Percentiles rank a stretch among this genome's conserved stretches.
phyloP scores from a whole-genome alignment of 805 yeast genomes.

The Suhomyces faveliae region DNA sequence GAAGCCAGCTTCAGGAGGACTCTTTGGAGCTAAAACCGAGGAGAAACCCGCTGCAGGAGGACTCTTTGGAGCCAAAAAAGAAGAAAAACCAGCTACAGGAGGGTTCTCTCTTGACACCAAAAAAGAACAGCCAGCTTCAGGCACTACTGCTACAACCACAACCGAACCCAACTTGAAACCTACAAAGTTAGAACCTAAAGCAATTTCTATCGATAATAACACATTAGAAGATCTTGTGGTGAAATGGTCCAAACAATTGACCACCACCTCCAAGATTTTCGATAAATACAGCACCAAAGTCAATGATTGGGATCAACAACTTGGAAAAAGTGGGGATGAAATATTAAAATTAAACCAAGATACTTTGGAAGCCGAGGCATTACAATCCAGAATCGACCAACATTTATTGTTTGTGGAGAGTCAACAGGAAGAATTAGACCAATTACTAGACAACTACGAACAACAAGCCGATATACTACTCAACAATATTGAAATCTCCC shows the following conservation, averaged over 20 bases:
- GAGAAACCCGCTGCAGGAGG: conserved; percentile 13
- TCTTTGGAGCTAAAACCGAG: conserved; percentile 8
- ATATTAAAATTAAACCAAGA: conserved; percentile 75
- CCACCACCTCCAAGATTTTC: conserved; percentile 71
- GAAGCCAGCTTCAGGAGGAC: conserved; percentile 6
- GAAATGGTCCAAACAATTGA: conserved; percentile 87
- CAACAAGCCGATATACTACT: conserved; percentile 58
- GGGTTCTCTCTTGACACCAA: conserved; percentile 14
- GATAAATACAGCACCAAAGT: conserved; percentile 71
- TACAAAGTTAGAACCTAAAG: conserved; percentile 61
- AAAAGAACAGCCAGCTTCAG: conserved; percentile 10
- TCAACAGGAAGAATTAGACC: conserved; percentile 90
- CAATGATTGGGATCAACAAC: conserved; percentile 79
- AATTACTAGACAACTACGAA: conserved; percentile 79
- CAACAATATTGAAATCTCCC: conserved; percentile 41
- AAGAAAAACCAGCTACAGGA: conserved; percentile 13
- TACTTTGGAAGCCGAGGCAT: conserved; percentile 77
- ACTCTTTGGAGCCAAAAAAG: conserved; percentile 16
- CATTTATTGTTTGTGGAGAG: conserved; percentile 79
- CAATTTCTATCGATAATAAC: conserved; percentile 80
- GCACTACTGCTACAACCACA: conserved; percentile 21
- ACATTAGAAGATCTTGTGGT: conserved; percentile 89
- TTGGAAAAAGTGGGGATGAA: conserved; percentile 83
- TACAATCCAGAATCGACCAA: conserved; percentile 84
- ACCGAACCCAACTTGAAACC: conserved; percentile 39